phyloP scores from a whole-genome alignment of 441 rosid genomes.

The Corymbia calophylla region DNA sequence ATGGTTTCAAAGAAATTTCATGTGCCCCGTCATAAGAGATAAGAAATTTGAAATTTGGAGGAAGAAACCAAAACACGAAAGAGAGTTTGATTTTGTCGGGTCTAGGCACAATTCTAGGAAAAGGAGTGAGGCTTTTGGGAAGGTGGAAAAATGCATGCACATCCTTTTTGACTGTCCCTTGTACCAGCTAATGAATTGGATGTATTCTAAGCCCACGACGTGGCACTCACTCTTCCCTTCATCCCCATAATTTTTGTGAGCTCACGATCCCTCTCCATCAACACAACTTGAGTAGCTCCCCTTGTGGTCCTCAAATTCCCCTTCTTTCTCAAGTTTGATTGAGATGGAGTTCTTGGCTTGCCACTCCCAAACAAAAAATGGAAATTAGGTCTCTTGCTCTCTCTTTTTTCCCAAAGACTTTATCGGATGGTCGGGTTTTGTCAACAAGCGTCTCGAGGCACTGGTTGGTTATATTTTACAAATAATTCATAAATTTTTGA shows the following conservation, averaged over 20 bases:
- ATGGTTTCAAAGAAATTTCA: background rate
- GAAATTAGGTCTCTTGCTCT: background rate
- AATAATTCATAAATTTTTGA: too few species aligned
- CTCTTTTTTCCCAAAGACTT: too few species aligned
- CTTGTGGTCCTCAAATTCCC: background rate
- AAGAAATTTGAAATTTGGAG: background rate
- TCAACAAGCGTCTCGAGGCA: accelerated
- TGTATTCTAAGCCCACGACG: background rate
- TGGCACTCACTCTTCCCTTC: too few species aligned
- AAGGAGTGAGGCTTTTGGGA: background rate
- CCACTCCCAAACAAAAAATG: background rate
- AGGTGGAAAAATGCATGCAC: background rate
- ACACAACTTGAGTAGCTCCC: background rate
- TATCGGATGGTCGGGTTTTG: accelerated
- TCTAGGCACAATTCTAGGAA: background rate
- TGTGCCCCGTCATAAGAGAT: background rate
- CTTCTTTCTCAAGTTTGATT: background rate
- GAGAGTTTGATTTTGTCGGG: background rate
- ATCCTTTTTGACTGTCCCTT: background rate
- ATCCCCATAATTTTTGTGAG: too few species aligned
- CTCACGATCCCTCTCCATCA: too few species aligned
- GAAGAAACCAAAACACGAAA: background rate
- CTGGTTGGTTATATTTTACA: too few species aligned
- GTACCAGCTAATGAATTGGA: background rate
- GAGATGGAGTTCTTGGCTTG: background rate